phyloP scores from a whole-genome alignment of 352 stramenopile genomes.

The Thalassiosira hispida region DNA sequence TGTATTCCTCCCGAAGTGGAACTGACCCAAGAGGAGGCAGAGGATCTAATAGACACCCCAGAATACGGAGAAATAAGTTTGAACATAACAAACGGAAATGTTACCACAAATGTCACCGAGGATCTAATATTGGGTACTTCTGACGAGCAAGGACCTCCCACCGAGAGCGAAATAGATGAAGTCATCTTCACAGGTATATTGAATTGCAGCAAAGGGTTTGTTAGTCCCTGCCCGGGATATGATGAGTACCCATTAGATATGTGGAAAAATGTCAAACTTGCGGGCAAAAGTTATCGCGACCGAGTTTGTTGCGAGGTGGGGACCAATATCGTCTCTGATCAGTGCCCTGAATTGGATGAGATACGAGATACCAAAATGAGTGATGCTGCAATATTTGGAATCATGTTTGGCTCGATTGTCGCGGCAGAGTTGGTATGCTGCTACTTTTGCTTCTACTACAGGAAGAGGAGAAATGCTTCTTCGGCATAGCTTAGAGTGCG shows the following conservation, averaged over 20 bases:
- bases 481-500: neutral
- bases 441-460: constrained; percentile 45
- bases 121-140: neutral
- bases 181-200: neutral
- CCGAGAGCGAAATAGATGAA: neutral
- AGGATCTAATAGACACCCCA: neutral
- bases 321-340: constrained; percentile 28
- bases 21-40: neutral
- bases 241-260: constrained; percentile 52
- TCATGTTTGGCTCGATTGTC: constrained; percentile 34
- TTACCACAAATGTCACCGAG: constrained; percentile 11
- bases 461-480: constrained; percentile 19
- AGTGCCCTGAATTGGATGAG: constrained; percentile 49
- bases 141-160: neutral
- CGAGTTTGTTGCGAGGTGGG: constrained; percentile 57
- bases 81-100: neutral
- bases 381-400: constrained; percentile 42
- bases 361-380: constrained; percentile 14
- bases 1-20: constrained; percentile 22
- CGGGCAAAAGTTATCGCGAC: constrained; percentile 31
- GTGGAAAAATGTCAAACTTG: constrained; percentile 39
- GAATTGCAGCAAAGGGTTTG: constrained; percentile 48
- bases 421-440: constrained; percentile 41
- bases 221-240: constrained; percentile 27
- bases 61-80: neutral